A percentile compares a stretch with the other conserved stretches of the same genome.
phyloP scores from a whole-genome alignment of 2,329 filamentous ascomycete genomes.

The Elsinoe australis region DNA sequence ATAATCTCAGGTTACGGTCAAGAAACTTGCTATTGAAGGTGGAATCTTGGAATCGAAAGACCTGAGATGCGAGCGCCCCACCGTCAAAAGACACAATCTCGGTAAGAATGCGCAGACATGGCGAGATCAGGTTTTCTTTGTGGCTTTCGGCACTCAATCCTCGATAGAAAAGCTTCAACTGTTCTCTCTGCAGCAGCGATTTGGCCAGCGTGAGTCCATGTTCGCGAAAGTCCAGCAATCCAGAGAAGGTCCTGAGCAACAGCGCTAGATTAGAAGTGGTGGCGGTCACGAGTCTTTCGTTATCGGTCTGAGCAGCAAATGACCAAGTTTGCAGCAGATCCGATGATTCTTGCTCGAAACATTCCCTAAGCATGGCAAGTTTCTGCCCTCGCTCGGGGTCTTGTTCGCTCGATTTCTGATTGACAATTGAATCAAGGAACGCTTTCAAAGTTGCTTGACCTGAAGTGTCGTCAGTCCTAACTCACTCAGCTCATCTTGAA shows the following conservation, averaged over 20 bases:
- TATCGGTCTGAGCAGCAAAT: conserved; percentile 69
- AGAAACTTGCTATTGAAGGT: conserved; percentile 66
- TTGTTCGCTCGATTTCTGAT: conserved; percentile 45
- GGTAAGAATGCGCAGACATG: conserved; percentile 73
- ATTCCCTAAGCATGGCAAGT: conserved; percentile 58
- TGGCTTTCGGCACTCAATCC: conserved; percentile 71
- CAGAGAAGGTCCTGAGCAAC: conserved; percentile 69
- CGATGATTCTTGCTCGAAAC: conserved; percentile 62
- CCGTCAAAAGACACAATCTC: conserved; percentile 84
- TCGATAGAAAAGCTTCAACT: conserved; percentile 70
- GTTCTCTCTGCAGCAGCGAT: conserved; percentile 70
- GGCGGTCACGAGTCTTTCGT: conserved; percentile 72
- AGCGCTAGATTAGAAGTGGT: conserved; percentile 74
- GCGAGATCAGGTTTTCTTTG: conserved; percentile 83
- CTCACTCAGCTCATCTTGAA: neutral
- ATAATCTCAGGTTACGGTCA: conserved; percentile 71
- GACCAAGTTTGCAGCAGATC: conserved; percentile 86
- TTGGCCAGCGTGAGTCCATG: conserved; percentile 73
- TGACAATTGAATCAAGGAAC: conserved; percentile 57
- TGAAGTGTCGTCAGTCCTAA: neutral
- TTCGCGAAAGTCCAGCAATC: conserved; percentile 63
- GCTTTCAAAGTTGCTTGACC: conserved; percentile 53
- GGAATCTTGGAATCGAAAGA: conserved; percentile 66
- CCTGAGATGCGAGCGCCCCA: conserved; percentile 65
- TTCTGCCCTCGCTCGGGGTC: conserved; percentile 42